These are phyloP conservation scores for Arabidopsis suecica DNA, from an alignment of 345 rosid genomes.

Conservation along the genomic window DNA sequence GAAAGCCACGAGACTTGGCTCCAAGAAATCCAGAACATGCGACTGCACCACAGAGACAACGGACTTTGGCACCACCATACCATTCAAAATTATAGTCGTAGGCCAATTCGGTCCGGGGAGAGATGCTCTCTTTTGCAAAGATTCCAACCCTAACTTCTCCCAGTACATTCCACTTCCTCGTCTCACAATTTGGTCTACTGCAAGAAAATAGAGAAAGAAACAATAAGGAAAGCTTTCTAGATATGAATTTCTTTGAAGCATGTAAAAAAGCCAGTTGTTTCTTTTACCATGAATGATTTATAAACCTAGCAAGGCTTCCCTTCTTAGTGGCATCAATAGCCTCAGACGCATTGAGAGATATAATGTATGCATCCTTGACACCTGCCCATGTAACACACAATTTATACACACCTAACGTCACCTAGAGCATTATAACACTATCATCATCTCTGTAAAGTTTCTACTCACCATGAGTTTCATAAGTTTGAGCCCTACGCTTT, in stretches of 20 bases:
- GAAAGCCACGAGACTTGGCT: conserved; percentile 98
- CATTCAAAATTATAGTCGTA: conserved; percentile 96
- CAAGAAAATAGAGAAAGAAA: conserved; percentile 34
- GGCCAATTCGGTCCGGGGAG: conserved; percentile 68
- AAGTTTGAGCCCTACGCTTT: conserved; percentile 77
- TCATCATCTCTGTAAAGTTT: conserved; percentile 18
- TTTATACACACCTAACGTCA: background rate
- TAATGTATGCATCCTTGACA: conserved; percentile 89
- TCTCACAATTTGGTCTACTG: conserved; percentile 97
- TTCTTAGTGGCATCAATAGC: conserved; percentile 93
- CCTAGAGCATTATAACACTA: background rate
- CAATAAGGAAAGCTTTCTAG: background rate
- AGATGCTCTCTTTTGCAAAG: conserved; percentile 83
- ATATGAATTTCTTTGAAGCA: conserved; percentile 6
- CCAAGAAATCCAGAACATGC: conserved; percentile 94
- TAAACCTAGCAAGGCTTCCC: conserved; percentile 94
- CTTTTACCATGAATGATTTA: conserved; percentile 94
- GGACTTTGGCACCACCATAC: conserved; percentile 98
- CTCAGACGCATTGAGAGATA: conserved; percentile 79
- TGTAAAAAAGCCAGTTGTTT: background rate
- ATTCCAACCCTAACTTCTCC: conserved; percentile 97
- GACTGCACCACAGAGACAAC: conserved; percentile 90
- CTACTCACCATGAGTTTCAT: conserved; percentile 70
- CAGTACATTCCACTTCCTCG: conserved; percentile 92
- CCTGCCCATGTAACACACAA: conserved; percentile 56